phyloP scores from a whole-genome alignment of 1,139 yeast genomes.

The Casaregolazyma lundiana region DNA sequence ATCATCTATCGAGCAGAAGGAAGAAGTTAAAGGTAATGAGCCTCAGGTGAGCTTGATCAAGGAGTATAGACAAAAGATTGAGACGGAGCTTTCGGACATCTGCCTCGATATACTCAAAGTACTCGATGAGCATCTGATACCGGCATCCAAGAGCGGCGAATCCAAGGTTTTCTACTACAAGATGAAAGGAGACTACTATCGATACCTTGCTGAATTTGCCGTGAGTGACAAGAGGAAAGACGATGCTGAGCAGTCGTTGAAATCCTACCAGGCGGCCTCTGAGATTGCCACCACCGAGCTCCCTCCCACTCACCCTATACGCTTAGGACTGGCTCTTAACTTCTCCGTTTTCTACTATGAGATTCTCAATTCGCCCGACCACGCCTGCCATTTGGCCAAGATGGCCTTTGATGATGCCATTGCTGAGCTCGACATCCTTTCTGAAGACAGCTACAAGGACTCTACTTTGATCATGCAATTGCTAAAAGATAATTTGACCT shows the following conservation, averaged over 20 bases:
- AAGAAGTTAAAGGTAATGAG: conserved; percentile 91
- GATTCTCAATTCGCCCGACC: conserved; percentile 95
- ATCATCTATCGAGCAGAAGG: conserved; percentile 95
- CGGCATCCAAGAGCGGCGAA: conserved; percentile 94
- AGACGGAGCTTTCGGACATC: conserved; percentile 85
- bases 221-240: conserved; percentile 85
- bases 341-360: conserved; percentile 98
- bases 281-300: conserved; percentile 96
- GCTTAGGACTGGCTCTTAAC: conserved; percentile 96
- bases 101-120: conserved; percentile 92
- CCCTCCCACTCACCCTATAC: conserved; percentile 98
- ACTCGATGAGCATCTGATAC: conserved; percentile 82
- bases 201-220: conserved; percentile 97
- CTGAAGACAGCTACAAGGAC: conserved; percentile 97
- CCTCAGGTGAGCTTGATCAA: conserved; percentile 84
- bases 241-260: conserved; percentile 88
- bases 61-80: conserved; percentile 93
- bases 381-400: conserved; percentile 97
- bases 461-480: conserved; percentile 98
- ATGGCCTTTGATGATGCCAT: conserved; percentile 99
- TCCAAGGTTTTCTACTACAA: conserved; percentile 97
- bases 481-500: conserved; percentile 94
- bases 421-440: conserved; percentile 94
- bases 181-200: conserved; percentile 99
- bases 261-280: conserved; percentile 91